Evolutionary conservation across 192 early-diverging fungal species (phyloP).

Genomic region (Ambispora gerdemannii): DNA sequence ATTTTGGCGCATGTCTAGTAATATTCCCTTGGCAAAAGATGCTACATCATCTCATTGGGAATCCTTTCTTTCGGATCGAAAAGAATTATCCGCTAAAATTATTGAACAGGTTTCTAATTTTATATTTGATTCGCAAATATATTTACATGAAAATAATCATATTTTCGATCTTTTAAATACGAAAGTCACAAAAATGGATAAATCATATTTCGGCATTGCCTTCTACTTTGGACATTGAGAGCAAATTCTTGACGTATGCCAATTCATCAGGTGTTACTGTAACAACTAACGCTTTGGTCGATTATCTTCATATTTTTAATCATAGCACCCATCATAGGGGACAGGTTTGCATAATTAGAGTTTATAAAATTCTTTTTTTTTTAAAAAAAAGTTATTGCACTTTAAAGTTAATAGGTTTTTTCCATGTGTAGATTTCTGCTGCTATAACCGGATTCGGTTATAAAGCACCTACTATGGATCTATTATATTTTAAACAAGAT

Average conservation of each 20-base stretch:
- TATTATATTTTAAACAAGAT: too few relatives aligned
- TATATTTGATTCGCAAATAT: background rate
- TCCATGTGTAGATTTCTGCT: background rate
- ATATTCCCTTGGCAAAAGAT: background rate
- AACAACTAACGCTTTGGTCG: background rate
- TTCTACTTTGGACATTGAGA: background rate
- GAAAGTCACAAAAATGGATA: background rate
- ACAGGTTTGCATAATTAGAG: background rate
- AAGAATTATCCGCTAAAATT: background rate
- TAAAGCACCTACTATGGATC: background rate
- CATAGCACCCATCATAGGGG: slow-evolving; percentile 8
- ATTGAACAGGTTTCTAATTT: slow-evolving; percentile 1
- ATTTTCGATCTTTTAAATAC: background rate
- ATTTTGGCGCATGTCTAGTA: background rate
- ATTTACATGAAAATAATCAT: too few relatives aligned
- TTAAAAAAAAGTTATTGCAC: background rate
- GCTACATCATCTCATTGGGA: background rate
- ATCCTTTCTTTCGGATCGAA: background rate
- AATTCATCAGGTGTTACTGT: background rate
- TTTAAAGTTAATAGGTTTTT: background rate
- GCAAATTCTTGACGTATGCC: background rate
- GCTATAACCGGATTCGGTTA: background rate
- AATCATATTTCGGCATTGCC: background rate
- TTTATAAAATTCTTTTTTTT: background rate
- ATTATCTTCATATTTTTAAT: slow-evolving; percentile 1